Conservation (phyloP, 2,329 filamentous ascomycete genomes). For the Penicillium corylophilum region DNA sequence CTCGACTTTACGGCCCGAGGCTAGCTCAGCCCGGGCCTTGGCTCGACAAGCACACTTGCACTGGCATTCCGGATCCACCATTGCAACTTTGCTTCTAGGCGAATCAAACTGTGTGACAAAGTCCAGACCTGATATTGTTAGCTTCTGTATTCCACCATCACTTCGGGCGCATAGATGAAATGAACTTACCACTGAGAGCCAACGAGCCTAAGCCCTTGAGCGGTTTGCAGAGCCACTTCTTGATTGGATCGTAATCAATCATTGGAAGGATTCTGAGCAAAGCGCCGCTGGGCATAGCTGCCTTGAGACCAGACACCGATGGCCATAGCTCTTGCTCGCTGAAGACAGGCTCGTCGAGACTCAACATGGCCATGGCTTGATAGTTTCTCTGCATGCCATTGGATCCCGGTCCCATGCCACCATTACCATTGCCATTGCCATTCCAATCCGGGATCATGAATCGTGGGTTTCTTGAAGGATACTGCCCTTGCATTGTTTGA, state of each 20-base stretch:
- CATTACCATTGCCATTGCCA: background rate
- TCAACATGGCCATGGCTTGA: background rate
- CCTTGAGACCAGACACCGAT: background rate
- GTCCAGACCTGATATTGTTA: background rate
- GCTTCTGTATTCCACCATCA: background rate
- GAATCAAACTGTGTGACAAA: background rate
- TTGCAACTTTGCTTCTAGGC: background rate
- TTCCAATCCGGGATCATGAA: background rate
- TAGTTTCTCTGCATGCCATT: background rate
- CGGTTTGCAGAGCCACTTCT: background rate
- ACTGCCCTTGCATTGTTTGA: background rate
- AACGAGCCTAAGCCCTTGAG: background rate
- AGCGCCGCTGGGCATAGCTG: background rate
- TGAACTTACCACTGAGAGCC: background rate
- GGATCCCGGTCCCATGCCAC: background rate
- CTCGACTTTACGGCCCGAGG: conserved; percentile 2
- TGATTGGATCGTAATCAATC: background rate
- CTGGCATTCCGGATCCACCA: background rate
- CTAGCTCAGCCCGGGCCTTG: conserved; percentile 1
- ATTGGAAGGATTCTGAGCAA: background rate
- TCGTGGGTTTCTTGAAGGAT: background rate
- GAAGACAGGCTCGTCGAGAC: background rate
- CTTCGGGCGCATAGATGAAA: background rate
- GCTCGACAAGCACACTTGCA: background rate
- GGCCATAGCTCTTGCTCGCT: background rate